Conservation (phyloP, 805 yeast species). For the Hanseniaspora pseudoguilliermondii region DNA sequence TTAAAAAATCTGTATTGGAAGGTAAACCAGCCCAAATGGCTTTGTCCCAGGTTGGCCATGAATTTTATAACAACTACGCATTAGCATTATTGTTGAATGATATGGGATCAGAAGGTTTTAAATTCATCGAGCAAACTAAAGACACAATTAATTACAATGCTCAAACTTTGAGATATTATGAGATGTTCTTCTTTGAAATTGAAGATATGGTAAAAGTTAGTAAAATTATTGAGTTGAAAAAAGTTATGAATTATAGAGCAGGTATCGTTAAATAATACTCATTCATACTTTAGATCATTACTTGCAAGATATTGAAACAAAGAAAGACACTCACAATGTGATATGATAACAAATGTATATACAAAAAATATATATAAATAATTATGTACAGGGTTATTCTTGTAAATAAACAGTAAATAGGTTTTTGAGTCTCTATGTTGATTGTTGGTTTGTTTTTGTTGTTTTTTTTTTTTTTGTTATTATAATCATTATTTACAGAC, state of each 20-base stretch:
- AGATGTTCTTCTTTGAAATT: not conserved
- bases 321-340: not conserved
- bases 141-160: not conserved
- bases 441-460: too few relatives aligned
- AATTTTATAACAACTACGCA: conserved; percentile 3
- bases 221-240: not conserved
- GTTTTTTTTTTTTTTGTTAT: too few relatives aligned
- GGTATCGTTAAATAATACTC: too few relatives aligned
- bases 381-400: not conserved
- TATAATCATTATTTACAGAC: too few relatives aligned
- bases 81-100: not conserved
- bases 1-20: not conserved
- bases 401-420: not conserved
- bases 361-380: not conserved
- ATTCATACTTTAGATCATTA: not conserved
- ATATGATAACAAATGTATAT: not conserved
- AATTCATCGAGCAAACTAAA: not conserved
- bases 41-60: not conserved
- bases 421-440: too few relatives aligned
- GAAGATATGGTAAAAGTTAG: not conserved
- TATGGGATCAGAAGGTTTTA: conserved; percentile 1
- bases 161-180: not conserved
- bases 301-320: not conserved
- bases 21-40: not conserved
- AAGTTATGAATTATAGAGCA: not conserved